Evolutionary conservation across 345 rosid species (phyloP).

Genomic region (Raphanus sativus): DNA sequence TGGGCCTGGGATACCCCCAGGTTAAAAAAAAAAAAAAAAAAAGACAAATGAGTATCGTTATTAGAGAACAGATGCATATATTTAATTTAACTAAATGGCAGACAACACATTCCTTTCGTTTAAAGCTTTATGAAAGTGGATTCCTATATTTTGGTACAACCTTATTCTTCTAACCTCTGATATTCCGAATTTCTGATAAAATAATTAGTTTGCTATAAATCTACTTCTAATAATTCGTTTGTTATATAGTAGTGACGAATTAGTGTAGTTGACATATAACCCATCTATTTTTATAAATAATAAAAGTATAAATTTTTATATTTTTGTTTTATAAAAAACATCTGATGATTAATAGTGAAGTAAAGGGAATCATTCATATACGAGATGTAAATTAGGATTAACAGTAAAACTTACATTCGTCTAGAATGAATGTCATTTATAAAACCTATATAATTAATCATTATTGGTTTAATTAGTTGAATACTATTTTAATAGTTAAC

Average conservation of each 20-base stretch:
- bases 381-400: not conserved
- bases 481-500: not conserved
- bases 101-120: slow-evolving; percentile 40
- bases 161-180: slow-evolving; percentile 31
- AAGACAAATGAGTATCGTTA: slow-evolving; percentile 17
- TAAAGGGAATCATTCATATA: not conserved
- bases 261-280: not conserved
- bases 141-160: slow-evolving; percentile 33
- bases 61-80: slow-evolving; percentile 13
- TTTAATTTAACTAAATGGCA: slow-evolving; percentile 36
- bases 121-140: slow-evolving; percentile 41
- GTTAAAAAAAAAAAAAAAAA: too few species aligned
- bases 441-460: not conserved
- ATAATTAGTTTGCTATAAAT: not conserved
- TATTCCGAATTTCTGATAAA: slow-evolving; percentile 22
- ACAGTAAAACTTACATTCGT: not conserved
- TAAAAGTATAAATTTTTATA: not conserved
- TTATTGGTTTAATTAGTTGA: not conserved
- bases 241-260: not conserved
- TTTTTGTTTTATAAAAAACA: not conserved
- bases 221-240: not conserved
- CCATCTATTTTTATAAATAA: not conserved
- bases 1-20: too few species aligned
- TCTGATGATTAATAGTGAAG: not conserved
- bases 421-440: not conserved